Percentiles rank a stretch among this genome's conserved stretches.
Conservation (phyloP, 2,329 filamentous ascomycete genomes). For the Alternaria triticimaculans region DNA sequence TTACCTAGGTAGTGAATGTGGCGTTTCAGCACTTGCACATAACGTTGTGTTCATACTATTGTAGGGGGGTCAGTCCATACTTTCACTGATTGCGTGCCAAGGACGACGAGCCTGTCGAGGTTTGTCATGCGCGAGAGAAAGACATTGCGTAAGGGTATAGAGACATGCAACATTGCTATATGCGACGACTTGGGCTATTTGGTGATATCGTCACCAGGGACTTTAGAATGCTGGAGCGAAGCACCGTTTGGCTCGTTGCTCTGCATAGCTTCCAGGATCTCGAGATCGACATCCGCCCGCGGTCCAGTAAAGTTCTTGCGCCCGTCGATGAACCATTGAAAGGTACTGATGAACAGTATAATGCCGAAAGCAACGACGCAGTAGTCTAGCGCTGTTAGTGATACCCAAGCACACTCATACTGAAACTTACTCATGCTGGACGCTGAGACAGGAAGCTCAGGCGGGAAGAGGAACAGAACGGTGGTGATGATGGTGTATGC, state of each 20-base stretch:
- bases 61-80: neutral
- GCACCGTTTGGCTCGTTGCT: constrained; percentile 21
- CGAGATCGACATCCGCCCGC: constrained; percentile 48
- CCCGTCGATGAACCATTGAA: constrained; percentile 68
- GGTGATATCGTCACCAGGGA: constrained; percentile 10
- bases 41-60: neutral
- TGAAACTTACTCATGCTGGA: constrained; percentile 70
- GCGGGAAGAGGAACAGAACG: constrained; percentile 77
- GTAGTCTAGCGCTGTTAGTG: constrained; percentile 49
- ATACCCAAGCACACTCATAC: neutral
- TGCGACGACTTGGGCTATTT: neutral
- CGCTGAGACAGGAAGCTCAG: constrained; percentile 66
- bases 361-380: constrained; percentile 65
- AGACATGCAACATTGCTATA: neutral
- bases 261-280: constrained; percentile 48
- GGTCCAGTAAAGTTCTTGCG: constrained; percentile 66
- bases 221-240: constrained; percentile 9
- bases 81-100: no score
- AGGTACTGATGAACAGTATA: constrained; percentile 62
- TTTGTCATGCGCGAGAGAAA: no score
- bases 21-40: neutral
- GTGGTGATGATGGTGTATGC: constrained; percentile 73
- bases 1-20: neutral
- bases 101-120: no score
- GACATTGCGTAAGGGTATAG: neutral